Evolutionary conservation across 192 early-diverging fungal species (phyloP).

Genomic region (Backusella liffmaniae): DNA sequence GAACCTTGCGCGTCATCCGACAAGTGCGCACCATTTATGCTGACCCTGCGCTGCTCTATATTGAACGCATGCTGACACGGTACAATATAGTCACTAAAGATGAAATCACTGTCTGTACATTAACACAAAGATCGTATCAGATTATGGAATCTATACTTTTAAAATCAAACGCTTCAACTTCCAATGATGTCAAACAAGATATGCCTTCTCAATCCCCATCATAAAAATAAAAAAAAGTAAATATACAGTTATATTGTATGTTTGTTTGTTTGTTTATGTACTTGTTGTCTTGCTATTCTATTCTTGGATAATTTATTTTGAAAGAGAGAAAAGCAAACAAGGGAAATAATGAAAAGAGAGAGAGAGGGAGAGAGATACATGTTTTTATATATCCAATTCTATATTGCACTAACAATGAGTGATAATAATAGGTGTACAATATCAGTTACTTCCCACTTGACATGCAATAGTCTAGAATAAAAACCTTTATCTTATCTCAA

Average conservation of each 20-base stretch:
- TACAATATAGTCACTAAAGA: background rate
- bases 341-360: too few species aligned
- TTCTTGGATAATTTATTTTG: too few species aligned
- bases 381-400: too few species aligned
- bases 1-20: constrained; percentile 1
- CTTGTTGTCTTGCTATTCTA: too few species aligned
- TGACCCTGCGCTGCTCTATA: constrained; percentile 3
- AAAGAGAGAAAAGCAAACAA: too few species aligned
- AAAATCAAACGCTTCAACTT: background rate
- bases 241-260: background rate
- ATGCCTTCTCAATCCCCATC: background rate
- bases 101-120: constrained; percentile 7
- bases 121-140: background rate
- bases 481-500: background rate
- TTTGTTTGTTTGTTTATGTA: too few species aligned
- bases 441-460: too few species aligned
- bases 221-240: constrained; percentile 1
- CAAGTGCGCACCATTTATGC: background rate
- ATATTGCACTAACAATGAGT: too few species aligned
- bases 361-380: too few species aligned
- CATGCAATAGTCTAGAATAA: too few species aligned
- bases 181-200: background rate
- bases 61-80: background rate
- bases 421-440: too few species aligned
- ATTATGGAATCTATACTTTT: background rate